phyloP scores from a whole-genome alignment of 106 monocot species.

The Iris macrosiphon region DNA sequence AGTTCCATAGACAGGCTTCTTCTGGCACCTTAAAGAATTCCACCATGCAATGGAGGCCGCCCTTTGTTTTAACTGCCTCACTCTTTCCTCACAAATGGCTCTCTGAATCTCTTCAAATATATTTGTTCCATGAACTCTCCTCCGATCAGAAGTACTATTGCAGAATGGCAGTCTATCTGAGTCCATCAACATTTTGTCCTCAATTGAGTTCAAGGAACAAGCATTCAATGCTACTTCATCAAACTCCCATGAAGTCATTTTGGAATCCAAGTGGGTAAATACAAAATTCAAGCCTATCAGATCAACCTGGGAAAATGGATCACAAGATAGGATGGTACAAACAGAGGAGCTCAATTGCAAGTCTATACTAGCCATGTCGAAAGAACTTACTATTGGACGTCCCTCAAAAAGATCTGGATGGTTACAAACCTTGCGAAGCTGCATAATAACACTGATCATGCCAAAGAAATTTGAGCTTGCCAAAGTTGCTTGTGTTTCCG shows the following conservation, averaged over 20 bases:
- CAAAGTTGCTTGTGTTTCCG: slow-evolving; percentile 95
- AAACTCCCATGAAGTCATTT: slow-evolving; percentile 81
- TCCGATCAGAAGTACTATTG: slow-evolving; percentile 16
- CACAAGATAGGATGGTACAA: slow-evolving; percentile 39
- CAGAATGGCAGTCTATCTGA: slow-evolving; percentile 4
- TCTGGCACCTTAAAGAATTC: slow-evolving; percentile 70
- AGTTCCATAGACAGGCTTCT: slow-evolving; percentile 82
- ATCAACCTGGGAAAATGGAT: slow-evolving; percentile 72
- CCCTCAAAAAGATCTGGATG: slow-evolving; percentile 99
- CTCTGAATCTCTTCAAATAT: slow-evolving; percentile 90
- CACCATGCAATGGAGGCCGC: slow-evolving; percentile 81
- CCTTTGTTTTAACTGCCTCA: slow-evolving; percentile 63
- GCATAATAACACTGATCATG: slow-evolving; percentile 99
- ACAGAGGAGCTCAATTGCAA: slow-evolving; percentile 72
- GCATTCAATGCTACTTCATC: slow-evolving; percentile 48
- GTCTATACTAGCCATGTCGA: slow-evolving; percentile 83
- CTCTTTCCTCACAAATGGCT: slow-evolving; percentile 67
- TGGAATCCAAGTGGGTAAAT: slow-evolving; percentile 69
- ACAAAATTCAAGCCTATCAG: slow-evolving; percentile 58
- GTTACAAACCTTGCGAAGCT: slow-evolving; percentile 98
- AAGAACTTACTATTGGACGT: slow-evolving; percentile 91
- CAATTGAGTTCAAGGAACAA: slow-evolving; percentile 12
- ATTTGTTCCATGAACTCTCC: slow-evolving; percentile 34
- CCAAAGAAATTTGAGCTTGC: slow-evolving; percentile 93
- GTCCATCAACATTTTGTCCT: slow-evolving; percentile 3